phyloP scores from a whole-genome alignment of 768 basidiomycete species.

The Atractiella rhizophila region DNA sequence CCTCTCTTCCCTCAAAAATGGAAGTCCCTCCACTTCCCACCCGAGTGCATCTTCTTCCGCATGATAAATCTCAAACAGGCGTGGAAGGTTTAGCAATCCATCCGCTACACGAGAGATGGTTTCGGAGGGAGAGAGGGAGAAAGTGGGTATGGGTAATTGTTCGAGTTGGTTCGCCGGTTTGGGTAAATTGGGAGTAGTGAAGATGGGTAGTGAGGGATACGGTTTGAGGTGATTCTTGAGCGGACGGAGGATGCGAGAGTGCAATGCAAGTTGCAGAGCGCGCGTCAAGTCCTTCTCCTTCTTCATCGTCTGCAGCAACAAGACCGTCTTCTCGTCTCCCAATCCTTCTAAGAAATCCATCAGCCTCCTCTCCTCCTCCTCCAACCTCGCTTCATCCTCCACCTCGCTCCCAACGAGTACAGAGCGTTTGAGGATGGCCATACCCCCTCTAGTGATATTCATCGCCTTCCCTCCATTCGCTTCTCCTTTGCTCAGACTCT shows the following conservation, averaged over 20 bases:
- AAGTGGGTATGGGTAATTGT: constrained; percentile 55
- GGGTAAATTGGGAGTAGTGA: constrained; percentile 31
- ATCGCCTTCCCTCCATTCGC: too few species aligned
- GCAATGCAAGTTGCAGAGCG: constrained; percentile 50
- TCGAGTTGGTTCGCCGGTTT: constrained; percentile 27
- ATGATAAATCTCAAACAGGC: constrained; percentile 81
- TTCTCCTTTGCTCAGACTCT: too few species aligned
- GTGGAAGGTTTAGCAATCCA: constrained; percentile 73
- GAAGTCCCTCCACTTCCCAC: constrained; percentile 63
- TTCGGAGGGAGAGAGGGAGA: constrained; percentile 76
- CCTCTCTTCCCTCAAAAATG: too few species aligned
- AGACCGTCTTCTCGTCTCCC: too few species aligned
- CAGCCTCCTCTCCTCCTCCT: too few species aligned
- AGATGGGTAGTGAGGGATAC: constrained; percentile 44
- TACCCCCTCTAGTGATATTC: too few species aligned
- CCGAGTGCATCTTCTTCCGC: constrained; percentile 60
- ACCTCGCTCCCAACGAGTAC: too few species aligned
- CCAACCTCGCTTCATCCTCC: too few species aligned
- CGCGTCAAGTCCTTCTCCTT: constrained; percentile 16
- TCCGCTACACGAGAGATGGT: constrained; percentile 71
- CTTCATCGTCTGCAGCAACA: too few species aligned
- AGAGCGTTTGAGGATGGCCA: too few species aligned
- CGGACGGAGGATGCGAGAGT: constrained; percentile 60
- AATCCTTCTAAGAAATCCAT: too few species aligned
- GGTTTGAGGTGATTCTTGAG: constrained; percentile 41